These are phyloP conservation scores for Zalaria sp. DNA, from an alignment of 2,329 filamentous ascomycete genomes.

Conservation along the genomic window DNA sequence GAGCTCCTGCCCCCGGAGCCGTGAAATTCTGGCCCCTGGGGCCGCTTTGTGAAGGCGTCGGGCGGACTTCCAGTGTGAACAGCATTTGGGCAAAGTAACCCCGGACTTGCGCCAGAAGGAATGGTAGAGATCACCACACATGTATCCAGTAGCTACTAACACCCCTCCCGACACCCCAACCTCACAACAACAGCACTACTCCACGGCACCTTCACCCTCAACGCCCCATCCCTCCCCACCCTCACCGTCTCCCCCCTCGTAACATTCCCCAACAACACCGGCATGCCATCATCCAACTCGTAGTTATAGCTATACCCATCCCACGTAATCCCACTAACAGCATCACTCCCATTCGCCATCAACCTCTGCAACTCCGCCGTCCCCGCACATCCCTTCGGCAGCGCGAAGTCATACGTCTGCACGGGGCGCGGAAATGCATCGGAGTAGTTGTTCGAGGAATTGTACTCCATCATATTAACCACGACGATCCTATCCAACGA, in stretches of 20 bases:
- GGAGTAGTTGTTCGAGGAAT: slow-evolving; percentile 32
- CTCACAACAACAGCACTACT: slow-evolving; percentile 5
- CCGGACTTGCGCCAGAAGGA: too few species aligned
- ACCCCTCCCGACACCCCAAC: background rate
- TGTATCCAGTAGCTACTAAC: background rate
- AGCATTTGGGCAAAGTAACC: too few species aligned
- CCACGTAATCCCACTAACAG: slow-evolving; percentile 46
- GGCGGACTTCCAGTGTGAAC: too few species aligned
- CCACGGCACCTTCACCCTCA: slow-evolving; percentile 4
- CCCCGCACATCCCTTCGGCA: slow-evolving; percentile 16
- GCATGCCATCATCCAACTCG: slow-evolving; percentile 40
- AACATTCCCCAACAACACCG: slow-evolving; percentile 40
- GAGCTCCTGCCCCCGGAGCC: too few species aligned
- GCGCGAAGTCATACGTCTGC: slow-evolving; percentile 28
- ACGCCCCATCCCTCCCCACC: slow-evolving; percentile 1
- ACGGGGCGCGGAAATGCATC: slow-evolving; percentile 19
- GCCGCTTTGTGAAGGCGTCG: too few species aligned
- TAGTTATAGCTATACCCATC: slow-evolving; percentile 49
- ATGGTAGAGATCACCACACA: too few species aligned
- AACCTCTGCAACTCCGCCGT: slow-evolving; percentile 33
- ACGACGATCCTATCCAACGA: slow-evolving; percentile 36
- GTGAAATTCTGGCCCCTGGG: too few species aligned
- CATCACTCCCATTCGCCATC: slow-evolving; percentile 48
- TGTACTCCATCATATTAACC: slow-evolving; percentile 46
- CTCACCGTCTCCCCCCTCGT: slow-evolving; percentile 34